Evolutionary conservation across 169 alveolate species (phyloP), one percentile per base, ranked within the genome.

Genomic region (Cryptosporidium canis): DNA sequence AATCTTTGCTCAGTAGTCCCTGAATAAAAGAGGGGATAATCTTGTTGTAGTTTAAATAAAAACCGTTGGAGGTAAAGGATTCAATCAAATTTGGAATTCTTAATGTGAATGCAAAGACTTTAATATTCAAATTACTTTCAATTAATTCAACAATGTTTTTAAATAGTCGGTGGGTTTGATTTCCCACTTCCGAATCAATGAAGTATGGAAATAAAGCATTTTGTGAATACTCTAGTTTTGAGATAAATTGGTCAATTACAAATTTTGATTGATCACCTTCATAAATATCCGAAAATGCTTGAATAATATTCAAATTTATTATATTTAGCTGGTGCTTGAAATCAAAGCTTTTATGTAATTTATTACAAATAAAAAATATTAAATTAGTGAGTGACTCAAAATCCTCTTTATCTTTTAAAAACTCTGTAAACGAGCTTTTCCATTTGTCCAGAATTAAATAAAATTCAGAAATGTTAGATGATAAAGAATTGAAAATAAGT

Each of bases 181-280:
- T 55, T 21, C 21, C 9, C 9, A 44, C 1, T 18, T 16, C 31
- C 8, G 37, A 11, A 14, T 61, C 14, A 11, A 77, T 21, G 18
- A 77, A 29, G 1, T 58, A 58, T 7, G 87, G 71, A 21, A 77
- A 77, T 11, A 61, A 16, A 35, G 39, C n/a, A 58, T 77, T 77
- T 55, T 70, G 84, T 7, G 84, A 48, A 51, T 51, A 70, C 33
- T 70, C 84, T 8, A 70, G 16, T 33, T 70, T 70, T 31, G 84
- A 31, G 16, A 70, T 33, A 70, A 70, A 51, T 14, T n/a, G 21
- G 31, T 48, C 12, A 1, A 35, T 18, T 33, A 27, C 29, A 14
- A 31, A 70, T 51, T 51, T 21, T 51, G 41, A 33, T 7, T 21
- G 1, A 12, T 47, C 27, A 12, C 33, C 39, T 7, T 48, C 44